phyloP scores from a whole-genome alignment of 1,139 yeast genomes.

The Candida sp. region DNA sequence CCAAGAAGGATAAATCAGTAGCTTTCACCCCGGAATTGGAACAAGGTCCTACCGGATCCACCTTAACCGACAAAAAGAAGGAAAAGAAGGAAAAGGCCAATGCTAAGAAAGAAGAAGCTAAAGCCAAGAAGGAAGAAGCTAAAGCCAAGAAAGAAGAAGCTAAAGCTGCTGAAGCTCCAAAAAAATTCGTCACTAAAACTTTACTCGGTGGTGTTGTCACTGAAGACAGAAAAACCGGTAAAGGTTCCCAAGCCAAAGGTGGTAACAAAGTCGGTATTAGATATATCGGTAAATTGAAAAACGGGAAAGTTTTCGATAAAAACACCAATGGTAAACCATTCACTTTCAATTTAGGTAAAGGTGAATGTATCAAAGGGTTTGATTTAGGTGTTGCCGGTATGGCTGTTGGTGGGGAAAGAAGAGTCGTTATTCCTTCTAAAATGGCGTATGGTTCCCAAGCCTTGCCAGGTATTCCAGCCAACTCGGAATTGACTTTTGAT shows the following conservation, averaged over 20 bases:
- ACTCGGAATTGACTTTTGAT: slow-evolving; percentile 93
- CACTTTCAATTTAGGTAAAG: slow-evolving; percentile 85
- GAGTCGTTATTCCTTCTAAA: slow-evolving; percentile 92
- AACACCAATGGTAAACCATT: slow-evolving; percentile 98
- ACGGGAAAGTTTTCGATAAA: slow-evolving; percentile 95
- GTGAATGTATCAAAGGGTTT: slow-evolving; percentile 99
- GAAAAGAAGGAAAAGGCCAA: slow-evolving; percentile 18
- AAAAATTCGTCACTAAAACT: slow-evolving; percentile 65
- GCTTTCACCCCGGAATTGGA: slow-evolving; percentile 88
- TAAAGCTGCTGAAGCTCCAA: slow-evolving; percentile 15
- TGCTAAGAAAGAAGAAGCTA: slow-evolving; percentile 15
- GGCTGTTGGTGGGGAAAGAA: slow-evolving; percentile 99
- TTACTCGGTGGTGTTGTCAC: slow-evolving; percentile 90
- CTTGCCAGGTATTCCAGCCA: slow-evolving; percentile 96
- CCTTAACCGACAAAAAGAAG: slow-evolving; percentile 28
- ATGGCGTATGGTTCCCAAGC: slow-evolving; percentile 96
- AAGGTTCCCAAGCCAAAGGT: slow-evolving; percentile 83
- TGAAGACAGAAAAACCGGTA: slow-evolving; percentile 90
- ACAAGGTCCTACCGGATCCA: slow-evolving; percentile 80
- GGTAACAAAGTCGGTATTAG: slow-evolving; percentile 95
- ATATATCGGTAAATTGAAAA: slow-evolving; percentile 95
- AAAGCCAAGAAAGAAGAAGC: slow-evolving; percentile 24
- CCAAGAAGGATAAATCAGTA: slow-evolving; percentile 64
- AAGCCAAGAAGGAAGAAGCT: slow-evolving; percentile 16
- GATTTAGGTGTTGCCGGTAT: slow-evolving; percentile 98